A percentile compares a stretch with the other conserved stretches of the same genome.
These are phyloP conservation scores for Ambrosiella xylebori DNA, from an alignment of 2,329 filamentous ascomycete genomes.

Conservation along the genomic window DNA sequence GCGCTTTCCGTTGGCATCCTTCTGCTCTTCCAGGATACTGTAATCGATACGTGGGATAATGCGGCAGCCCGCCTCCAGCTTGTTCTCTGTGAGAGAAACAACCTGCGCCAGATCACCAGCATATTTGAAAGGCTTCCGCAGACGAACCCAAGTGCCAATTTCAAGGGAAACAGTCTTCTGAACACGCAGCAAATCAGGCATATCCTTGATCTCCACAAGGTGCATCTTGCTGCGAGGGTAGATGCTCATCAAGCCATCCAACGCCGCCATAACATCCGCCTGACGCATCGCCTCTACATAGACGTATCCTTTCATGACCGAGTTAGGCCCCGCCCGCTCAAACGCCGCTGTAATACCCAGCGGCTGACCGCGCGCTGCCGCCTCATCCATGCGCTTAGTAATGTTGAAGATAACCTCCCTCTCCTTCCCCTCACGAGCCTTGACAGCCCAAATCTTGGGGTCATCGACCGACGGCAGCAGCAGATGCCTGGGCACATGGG, in stretches of 20 bases:
- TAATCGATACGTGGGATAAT: constrained; percentile 89
- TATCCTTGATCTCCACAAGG: constrained; percentile 87
- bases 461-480: constrained; percentile 87
- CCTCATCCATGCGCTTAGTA: constrained; percentile 75
- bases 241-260: constrained; percentile 74
- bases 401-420: constrained; percentile 76
- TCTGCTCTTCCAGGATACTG: constrained; percentile 59
- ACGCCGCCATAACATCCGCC: constrained; percentile 65
- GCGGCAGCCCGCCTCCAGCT: constrained; percentile 69
- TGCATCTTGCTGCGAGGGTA: constrained; percentile 78
- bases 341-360: constrained; percentile 79
- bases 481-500: constrained; percentile 67
- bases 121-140: constrained; percentile 66
- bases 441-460: constrained; percentile 86
- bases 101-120: constrained; percentile 82
- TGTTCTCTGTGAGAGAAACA: constrained; percentile 81
- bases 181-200: constrained; percentile 86
- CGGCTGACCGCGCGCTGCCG: constrained; percentile 58
- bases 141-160: constrained; percentile 80
- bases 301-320: constrained; percentile 80
- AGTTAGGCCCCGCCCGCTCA: constrained; percentile 62
- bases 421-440: constrained; percentile 91
- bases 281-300: constrained; percentile 85
- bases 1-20: constrained; percentile 49
- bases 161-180: constrained; percentile 72